Conservation (phyloP, 192 early-diverging fungal species). For the Podila epicladia region DNA sequence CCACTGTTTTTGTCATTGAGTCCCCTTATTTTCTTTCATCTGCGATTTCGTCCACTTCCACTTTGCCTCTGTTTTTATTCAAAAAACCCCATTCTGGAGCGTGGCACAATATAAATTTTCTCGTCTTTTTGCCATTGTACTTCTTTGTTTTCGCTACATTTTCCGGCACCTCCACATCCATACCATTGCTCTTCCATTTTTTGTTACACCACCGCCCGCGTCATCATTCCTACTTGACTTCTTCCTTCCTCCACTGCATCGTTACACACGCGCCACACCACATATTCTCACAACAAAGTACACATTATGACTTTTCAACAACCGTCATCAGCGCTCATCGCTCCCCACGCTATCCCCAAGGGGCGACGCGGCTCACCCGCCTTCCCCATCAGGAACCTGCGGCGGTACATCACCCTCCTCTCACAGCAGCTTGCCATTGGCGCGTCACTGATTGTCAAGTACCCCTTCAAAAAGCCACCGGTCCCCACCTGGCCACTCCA, state of each 20-base stretch:
- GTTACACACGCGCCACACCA: not conserved
- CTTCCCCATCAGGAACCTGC: constrained; percentile 37
- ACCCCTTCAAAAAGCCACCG: constrained; percentile 29
- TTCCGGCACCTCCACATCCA: not conserved
- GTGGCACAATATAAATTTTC: too few relatives aligned
- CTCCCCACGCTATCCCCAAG: not conserved
- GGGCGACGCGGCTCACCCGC: constrained; percentile 15
- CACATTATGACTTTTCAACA: constrained; percentile 3
- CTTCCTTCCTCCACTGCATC: not conserved
- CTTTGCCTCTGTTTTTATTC: too few relatives aligned
- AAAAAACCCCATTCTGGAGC: too few relatives aligned
- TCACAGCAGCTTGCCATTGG: constrained; percentile 25
- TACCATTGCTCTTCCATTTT: not conserved
- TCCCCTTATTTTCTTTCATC: too few relatives aligned
- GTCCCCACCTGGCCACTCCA: constrained; percentile 42
- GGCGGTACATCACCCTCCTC: constrained; percentile 23
- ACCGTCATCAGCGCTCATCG: constrained; percentile 21
- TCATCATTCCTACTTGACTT: not conserved
- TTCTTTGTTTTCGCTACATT: not conserved
- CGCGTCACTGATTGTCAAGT: constrained; percentile 30
- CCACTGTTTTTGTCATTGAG: too few relatives aligned
- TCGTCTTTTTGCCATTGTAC: not conserved
- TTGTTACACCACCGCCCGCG: not conserved
- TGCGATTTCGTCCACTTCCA: too few relatives aligned
- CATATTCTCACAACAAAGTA: not conserved